phyloP scores from a whole-genome alignment of 345 rosid species.

The Cochlearia excelsa region DNA sequence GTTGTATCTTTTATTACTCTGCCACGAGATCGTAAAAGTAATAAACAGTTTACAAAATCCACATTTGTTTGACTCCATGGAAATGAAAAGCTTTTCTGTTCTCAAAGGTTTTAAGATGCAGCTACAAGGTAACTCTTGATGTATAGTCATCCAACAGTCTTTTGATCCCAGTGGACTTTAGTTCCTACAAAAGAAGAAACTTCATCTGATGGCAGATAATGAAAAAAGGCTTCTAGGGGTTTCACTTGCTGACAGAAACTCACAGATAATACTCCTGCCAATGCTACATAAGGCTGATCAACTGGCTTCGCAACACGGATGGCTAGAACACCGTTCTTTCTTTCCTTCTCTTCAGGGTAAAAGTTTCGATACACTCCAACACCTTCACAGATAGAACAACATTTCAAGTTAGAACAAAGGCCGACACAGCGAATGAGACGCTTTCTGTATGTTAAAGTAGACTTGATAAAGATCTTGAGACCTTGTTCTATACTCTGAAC shows the following conservation, averaged over 20 bases:
- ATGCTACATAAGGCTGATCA: constrained; percentile 51
- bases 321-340: constrained; percentile 62
- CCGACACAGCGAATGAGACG: constrained; percentile 1
- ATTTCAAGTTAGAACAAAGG: constrained; percentile 5
- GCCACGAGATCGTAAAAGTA: not conserved
- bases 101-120: constrained; percentile 5
- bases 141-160: constrained; percentile 28
- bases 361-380: constrained; percentile 59
- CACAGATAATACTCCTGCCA: constrained; percentile 63
- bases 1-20: not conserved
- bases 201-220: not conserved
- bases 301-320: constrained; percentile 45
- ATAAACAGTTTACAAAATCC: not conserved
- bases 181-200: constrained; percentile 20
- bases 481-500: constrained; percentile 64
- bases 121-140: constrained; percentile 13
- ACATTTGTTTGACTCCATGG: constrained; percentile 1
- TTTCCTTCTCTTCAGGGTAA: constrained; percentile 67
- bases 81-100: constrained; percentile 4
- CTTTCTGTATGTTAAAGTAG: constrained; percentile 5
- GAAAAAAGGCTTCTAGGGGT: constrained; percentile 1
- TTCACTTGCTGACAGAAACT: constrained; percentile 39
- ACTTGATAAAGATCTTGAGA: constrained; percentile 17
- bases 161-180: constrained; percentile 29
- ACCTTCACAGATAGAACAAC: constrained; percentile 37